Evolutionary conservation across 352 stramenopile genomes (phyloP), one percentile per base, ranked within the genome.

Genomic region (Phytophthora colocasiae): DNA sequence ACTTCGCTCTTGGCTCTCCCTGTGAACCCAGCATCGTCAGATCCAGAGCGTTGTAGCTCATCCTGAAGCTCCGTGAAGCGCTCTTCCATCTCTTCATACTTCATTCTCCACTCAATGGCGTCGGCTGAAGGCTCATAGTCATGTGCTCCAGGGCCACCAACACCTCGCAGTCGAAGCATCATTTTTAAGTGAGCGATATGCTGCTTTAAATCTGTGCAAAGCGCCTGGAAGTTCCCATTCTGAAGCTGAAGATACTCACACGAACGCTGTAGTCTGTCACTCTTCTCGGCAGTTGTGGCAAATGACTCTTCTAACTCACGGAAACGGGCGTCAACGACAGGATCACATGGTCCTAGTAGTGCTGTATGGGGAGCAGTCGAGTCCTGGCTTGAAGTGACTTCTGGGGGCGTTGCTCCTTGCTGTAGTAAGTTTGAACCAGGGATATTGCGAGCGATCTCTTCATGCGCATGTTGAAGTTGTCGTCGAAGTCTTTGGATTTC

Each of bases 21-120:
- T 46, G 58, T 26, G 26, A 45, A 17, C 15, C 40, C 51, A 27
- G 45, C 14, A 43, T 54, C 26, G 40, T 52, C 39, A 27, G 70
- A 48, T 12, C 63, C 50, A 50, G 45, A 53, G 12, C 70, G 65
- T 31, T 81, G 63, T 36, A 85, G 14, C 27, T 79, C 73, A 1
- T 90, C 75, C 52, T 92, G 80, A 1, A 92, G 63, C 36, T 85
- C 71, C 2, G 65, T 45, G 19, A 83, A 83, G 5, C 73, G 71
- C 46, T 93, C 80, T 54, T 92, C 79, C 34, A 93, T 67, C 48
- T 95, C 83, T 66, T 95, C 87, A 51, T 89, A 93, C 61, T 92
- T 95, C 58, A 93, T 80, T 15, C 85, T 73, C 87, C 85, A 95
- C 58, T 93, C 85, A 45, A 95, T 90, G 17, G 87, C 83, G 63